Evolutionary conservation across 2,329 filamentous ascomycete genomes (phyloP).

Genomic region (Chalara sp.): DNA sequence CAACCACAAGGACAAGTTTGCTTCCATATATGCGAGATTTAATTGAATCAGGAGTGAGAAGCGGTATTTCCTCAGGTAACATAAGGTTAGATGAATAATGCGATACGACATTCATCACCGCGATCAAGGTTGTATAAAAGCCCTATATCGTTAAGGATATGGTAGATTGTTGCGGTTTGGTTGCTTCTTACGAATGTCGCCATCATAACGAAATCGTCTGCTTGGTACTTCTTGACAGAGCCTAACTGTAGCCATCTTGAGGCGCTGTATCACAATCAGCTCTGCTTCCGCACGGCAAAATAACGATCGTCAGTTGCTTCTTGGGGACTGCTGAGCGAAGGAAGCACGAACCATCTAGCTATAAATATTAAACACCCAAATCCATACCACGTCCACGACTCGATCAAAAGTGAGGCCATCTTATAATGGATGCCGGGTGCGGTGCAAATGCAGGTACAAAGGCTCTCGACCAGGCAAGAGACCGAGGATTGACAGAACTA

Average conservation of each 20-base stretch:
- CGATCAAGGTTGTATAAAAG: slow-evolving; percentile 47
- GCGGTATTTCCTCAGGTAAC: slow-evolving; percentile 35
- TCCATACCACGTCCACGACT: slow-evolving; percentile 40
- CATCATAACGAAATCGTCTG: slow-evolving; percentile 50
- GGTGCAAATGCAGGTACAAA: no score
- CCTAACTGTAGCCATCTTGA: slow-evolving; percentile 35
- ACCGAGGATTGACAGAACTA: no score
- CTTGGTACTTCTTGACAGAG: slow-evolving; percentile 42
- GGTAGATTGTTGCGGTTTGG: not conserved
- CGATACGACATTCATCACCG: slow-evolving; percentile 47
- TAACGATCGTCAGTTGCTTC: no score
- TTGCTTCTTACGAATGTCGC: slow-evolving; percentile 38
- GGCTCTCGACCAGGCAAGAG: no score
- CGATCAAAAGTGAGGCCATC: slow-evolving; percentile 15
- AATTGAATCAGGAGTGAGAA: slow-evolving; percentile 36
- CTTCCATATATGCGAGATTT: slow-evolving; percentile 36
- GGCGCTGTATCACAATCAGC: slow-evolving; percentile 18
- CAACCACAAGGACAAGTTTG: slow-evolving; percentile 53
- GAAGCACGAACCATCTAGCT: slow-evolving; percentile 29
- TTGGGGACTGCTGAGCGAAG: not conserved
- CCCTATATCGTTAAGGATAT: slow-evolving; percentile 22
- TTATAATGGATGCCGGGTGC: not conserved
- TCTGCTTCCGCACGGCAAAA: no score
- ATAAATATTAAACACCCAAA: slow-evolving; percentile 21
- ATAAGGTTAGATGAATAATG: slow-evolving; percentile 55